phyloP scores from a whole-genome alignment of 345 rosid species.

The Gossypium ekmanianum region DNA sequence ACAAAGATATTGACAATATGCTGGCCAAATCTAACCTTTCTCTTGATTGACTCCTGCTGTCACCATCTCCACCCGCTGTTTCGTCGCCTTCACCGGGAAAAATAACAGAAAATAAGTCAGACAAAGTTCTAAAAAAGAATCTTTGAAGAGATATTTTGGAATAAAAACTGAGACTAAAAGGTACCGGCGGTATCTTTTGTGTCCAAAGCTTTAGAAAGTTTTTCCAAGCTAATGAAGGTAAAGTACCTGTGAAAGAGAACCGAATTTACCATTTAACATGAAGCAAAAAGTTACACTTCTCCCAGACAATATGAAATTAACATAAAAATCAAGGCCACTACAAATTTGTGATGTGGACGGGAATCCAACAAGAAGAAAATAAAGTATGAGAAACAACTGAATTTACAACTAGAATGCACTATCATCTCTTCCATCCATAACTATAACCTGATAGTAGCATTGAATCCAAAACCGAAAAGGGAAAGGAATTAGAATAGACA shows the following conservation, averaged over 20 bases:
- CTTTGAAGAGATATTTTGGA: not conserved
- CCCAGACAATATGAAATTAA: not conserved
- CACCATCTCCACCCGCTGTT: not conserved
- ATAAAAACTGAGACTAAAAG: not conserved
- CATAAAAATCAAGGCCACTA: not conserved
- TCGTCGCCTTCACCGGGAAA: not conserved
- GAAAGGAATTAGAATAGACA: not conserved
- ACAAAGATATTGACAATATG: not conserved
- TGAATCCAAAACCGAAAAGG: not conserved
- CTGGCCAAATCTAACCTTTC: constrained; percentile 12
- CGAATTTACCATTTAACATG: not conserved
- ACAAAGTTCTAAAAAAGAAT: not conserved
- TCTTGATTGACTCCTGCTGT: not conserved
- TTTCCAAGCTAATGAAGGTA: constrained; percentile 73
- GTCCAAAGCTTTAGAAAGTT: constrained; percentile 51
- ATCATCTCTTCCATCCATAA: constrained; percentile 1
- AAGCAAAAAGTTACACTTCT: not conserved
- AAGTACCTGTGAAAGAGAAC: constrained; percentile 45
- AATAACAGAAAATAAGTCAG: not conserved
- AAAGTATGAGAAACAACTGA: not conserved
- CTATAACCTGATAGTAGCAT: no score
- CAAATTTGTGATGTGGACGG: not conserved
- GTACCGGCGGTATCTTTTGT: constrained; percentile 39
- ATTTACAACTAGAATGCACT: not conserved
- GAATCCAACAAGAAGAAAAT: not conserved